Conservation (phyloP, 495 filamentous ascomycete species). For the Astrothelium macrocarpum region DNA sequence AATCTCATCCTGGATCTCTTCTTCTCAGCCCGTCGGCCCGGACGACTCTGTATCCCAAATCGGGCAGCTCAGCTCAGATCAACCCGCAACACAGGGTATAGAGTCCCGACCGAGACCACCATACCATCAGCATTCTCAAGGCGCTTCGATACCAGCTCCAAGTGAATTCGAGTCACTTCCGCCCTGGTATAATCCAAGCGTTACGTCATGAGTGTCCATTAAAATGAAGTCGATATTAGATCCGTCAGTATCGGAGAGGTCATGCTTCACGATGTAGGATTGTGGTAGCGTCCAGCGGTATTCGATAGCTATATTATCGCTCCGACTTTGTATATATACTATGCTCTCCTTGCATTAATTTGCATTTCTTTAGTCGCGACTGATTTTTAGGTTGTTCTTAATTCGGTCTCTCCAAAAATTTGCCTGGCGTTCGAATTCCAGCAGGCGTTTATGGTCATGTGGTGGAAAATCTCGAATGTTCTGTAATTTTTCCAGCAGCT, state of each 20-base stretch:
- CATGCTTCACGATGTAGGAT: neutral
- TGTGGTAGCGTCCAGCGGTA: neutral
- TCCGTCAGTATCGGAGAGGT: neutral
- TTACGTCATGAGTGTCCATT: neutral
- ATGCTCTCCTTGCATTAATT: neutral
- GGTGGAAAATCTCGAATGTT: neutral
- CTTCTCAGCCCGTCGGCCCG: neutral
- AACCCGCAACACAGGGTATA: neutral
- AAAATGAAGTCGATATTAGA: neutral
- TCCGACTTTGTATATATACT: neutral
- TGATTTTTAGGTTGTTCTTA: neutral
- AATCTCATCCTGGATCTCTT: neutral
- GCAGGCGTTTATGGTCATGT: neutral
- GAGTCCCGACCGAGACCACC: neutral
- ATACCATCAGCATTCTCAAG: neutral
- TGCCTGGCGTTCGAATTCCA: neutral
- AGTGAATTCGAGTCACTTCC: neutral
- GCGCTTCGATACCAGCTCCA: neutral
- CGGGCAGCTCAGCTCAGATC: neutral
- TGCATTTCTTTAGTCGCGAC: neutral
- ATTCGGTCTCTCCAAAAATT: neutral
- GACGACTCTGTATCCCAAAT: neutral
- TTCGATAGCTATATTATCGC: neutral
- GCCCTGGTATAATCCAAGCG: neutral
- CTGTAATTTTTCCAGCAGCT: neutral